Percentiles rank a stretch among this genome's conserved stretches.
These are phyloP conservation scores for Reticulascus tulasneorum DNA, from an alignment of 2,329 filamentous ascomycete species.

Conservation along the genomic window DNA sequence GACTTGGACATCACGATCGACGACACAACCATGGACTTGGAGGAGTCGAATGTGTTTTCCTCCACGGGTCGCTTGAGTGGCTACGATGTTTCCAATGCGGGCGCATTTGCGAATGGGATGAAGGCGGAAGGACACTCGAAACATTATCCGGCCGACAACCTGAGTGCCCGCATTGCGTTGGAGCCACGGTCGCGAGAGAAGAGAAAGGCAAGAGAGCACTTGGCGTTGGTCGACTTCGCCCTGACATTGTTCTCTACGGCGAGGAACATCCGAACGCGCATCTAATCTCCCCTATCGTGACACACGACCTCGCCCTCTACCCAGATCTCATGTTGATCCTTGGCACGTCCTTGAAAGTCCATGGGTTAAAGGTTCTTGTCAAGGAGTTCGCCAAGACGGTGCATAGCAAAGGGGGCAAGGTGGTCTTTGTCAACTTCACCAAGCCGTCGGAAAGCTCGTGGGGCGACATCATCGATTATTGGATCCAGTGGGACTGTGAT, in stretches of 20 bases:
- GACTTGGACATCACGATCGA: neutral
- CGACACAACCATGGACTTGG: constrained; percentile 4
- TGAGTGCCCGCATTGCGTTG: constrained; percentile 61
- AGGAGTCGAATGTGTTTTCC: constrained; percentile 63
- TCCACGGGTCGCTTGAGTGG: constrained; percentile 64
- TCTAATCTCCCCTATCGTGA: constrained; percentile 63
- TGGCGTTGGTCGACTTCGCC: constrained; percentile 63
- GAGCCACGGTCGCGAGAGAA: constrained; percentile 57
- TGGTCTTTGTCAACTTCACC: constrained; percentile 70
- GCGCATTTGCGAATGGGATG: constrained; percentile 56
- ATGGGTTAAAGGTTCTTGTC: constrained; percentile 67
- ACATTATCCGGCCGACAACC: constrained; percentile 63
- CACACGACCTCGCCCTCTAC: constrained; percentile 60
- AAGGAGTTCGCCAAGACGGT: constrained; percentile 69
- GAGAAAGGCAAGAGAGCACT: constrained; percentile 64
- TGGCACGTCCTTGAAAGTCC: constrained; percentile 67
- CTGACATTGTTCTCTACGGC: constrained; percentile 71
- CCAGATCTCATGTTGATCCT: constrained; percentile 68
- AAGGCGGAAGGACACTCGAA: constrained; percentile 48
- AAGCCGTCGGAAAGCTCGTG: constrained; percentile 68
- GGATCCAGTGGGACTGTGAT: constrained; percentile 72
- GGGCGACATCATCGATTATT: constrained; percentile 71
- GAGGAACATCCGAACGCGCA: constrained; percentile 69
- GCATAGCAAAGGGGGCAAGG: constrained; percentile 63
- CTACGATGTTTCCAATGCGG: constrained; percentile 62